Conservation (phyloP, 176 grass and related monocot genomes). For the Triticum aestivum region IWGSC_CS_RefSeq_v2.1 NC_057812.1:495694470-495694969, state of each 20-base stretch:
- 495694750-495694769: slow-evolving; percentile 87
- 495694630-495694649: no score
- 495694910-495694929: slow-evolving; percentile 83
- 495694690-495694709: neutral
- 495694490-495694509: no score
- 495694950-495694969: neutral
- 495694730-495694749: slow-evolving; percentile 70
- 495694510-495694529: no score
- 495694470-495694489: no score
- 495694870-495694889: slow-evolving; percentile 83
- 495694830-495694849: slow-evolving; percentile 84
- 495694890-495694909: slow-evolving; percentile 67
- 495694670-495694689: neutral
- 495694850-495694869: slow-evolving; percentile 65
- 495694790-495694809: slow-evolving; percentile 67
- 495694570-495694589: no score
- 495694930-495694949: slow-evolving; percentile 39
- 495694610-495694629: no score
- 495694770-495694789: slow-evolving; percentile 82
- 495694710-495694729: neutral
- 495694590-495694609: no score
- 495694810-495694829: slow-evolving; percentile 79
- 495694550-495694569: no score
- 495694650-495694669: neutral
- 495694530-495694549: no score